Base-by-base conservation (phyloP, 257 asterid genomes). In the Voacanga thouarsii region DNA sequence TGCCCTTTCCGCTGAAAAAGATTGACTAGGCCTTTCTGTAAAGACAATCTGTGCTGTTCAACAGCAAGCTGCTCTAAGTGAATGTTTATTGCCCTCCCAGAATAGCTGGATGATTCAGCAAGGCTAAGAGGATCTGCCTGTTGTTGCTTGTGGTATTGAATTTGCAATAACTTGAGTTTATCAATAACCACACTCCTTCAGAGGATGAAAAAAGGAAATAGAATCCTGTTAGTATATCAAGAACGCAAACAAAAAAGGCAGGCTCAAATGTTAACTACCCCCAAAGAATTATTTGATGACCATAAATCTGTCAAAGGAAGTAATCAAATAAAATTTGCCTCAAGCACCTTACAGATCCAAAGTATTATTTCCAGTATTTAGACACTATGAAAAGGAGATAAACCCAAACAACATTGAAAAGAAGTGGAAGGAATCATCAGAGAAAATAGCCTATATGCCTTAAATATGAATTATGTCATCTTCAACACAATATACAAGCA, bases 1-100 rank as follows among this genome's bases (percentile, higher is more conserved):
- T 95, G 99, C 75, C 94, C 94, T 85, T 88, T 95, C 97, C 97
- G 91, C 87, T 88, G 96, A 70, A 78, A 85, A 77, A 90, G 72
- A 78, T 85, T 84, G 56, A 80, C 84, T 37, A 85, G 84, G 57
- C 90, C 91, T 75, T 84, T 75, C 75, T 71, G 88, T 59, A 95
- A 80, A 57, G 97, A 89, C 51, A 63, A 74, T 77, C 86, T 85
- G 45, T 95, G 98, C 45, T 14, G 85, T 66, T 83, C 85, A 89
- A 93, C 83, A 30, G 98, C 99, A 4, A 91, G 73, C 90, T 85
- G 90, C 87, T 89, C 92, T 85, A 94, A 70, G 75, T 80, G 88
- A 61, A 81, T 74, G 82, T 82, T 91, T 74, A 91, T 75, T 67
- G 80, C 77, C 74, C 82, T 88, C 57, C 81, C 88, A 15, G 88